Percentiles rank a stretch among this genome's conserved stretches.
phyloP scores from a whole-genome alignment of 2,329 filamentous ascomycete genomes.

The Malbranchea zuffiana region DNA sequence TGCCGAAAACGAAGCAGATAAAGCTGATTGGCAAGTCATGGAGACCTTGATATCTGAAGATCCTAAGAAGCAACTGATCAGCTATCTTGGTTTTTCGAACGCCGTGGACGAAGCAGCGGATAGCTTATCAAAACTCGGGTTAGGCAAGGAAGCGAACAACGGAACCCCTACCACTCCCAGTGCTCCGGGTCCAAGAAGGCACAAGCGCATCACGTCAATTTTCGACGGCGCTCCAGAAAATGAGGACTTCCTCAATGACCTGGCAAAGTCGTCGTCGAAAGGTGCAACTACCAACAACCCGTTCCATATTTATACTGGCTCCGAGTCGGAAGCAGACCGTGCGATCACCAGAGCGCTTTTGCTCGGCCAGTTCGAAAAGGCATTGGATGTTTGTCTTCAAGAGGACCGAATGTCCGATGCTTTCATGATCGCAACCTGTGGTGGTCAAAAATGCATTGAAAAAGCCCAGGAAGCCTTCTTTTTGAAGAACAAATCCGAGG shows the following conservation, averaged over 20 bases:
- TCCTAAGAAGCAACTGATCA: constrained; percentile 72
- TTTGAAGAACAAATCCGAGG: constrained; percentile 64
- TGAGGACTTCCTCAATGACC: constrained; percentile 75
- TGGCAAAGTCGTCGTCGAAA: constrained; percentile 69
- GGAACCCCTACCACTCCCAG: constrained; percentile 36
- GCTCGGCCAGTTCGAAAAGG: constrained; percentile 80
- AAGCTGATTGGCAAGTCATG: constrained; percentile 91
- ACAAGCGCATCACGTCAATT: constrained; percentile 60
- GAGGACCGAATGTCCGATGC: constrained; percentile 89
- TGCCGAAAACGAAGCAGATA: constrained; percentile 78
- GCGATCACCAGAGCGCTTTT: constrained; percentile 78
- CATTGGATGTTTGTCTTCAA: constrained; percentile 76
- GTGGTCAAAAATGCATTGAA: constrained; percentile 83
- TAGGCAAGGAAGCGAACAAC: constrained; percentile 34
- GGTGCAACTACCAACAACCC: constrained; percentile 88
- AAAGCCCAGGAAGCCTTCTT: constrained; percentile 90
- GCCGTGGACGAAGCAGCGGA: constrained; percentile 42
- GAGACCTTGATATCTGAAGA: constrained; percentile 76
- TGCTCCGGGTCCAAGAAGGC: constrained; percentile 40
- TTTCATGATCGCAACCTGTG: constrained; percentile 95
- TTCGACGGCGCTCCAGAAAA: constrained; percentile 63
- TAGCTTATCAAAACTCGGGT: constrained; percentile 32
- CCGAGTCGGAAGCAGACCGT: constrained; percentile 75
- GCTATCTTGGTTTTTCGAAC: constrained; percentile 78
- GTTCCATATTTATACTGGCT: constrained; percentile 76